These are phyloP conservation scores for Haplosporangium gracile DNA, from an alignment of 192 early-diverging fungal species.

Conservation along the genomic window DNA sequence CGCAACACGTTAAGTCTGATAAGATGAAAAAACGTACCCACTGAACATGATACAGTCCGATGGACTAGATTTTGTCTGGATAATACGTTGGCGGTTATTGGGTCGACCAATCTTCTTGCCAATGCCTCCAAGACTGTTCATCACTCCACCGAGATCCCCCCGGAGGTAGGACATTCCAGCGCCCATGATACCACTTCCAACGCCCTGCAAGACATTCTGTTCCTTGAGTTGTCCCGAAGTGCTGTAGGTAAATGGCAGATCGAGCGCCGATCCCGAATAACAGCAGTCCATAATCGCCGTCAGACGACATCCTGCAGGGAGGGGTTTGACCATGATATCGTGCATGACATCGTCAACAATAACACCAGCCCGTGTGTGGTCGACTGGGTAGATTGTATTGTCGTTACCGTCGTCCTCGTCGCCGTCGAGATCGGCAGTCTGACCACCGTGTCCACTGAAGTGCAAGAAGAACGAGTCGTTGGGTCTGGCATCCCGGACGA, in stretches of 20 bases:
- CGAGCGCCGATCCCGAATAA: constrained; percentile 86
- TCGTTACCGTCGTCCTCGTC: constrained; percentile 87
- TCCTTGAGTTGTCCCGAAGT: constrained; percentile 73
- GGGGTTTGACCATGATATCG: constrained; percentile 76
- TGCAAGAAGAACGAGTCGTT: constrained; percentile 91
- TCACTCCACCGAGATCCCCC: constrained; percentile 59
- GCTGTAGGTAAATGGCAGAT: constrained; percentile 84
- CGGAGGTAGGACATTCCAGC: constrained; percentile 64
- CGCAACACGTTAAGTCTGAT: not conserved
- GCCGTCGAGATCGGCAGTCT: constrained; percentile 67
- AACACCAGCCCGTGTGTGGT: constrained; percentile 65
- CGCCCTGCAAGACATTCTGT: constrained; percentile 58
- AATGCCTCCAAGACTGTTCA: constrained; percentile 58
- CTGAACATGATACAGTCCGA: constrained; percentile 88
- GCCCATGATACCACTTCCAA: constrained; percentile 57
- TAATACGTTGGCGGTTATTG: constrained; percentile 17
- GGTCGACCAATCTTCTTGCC: constrained; percentile 61
- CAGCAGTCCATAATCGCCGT: constrained; percentile 91
- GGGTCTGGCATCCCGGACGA: constrained; percentile 77
- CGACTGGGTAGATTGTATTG: constrained; percentile 82
- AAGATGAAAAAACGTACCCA: constrained; percentile 61
- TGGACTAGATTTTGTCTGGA: constrained; percentile 58
- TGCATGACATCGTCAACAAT: constrained; percentile 86
- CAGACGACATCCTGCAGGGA: constrained; percentile 75
- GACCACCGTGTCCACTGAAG: constrained; percentile 84